Evolutionary conservation across 805 yeast genomes (phyloP), one percentile per base, ranked within the genome.

Genomic region (Cyberlindnera galapagoensis): DNA sequence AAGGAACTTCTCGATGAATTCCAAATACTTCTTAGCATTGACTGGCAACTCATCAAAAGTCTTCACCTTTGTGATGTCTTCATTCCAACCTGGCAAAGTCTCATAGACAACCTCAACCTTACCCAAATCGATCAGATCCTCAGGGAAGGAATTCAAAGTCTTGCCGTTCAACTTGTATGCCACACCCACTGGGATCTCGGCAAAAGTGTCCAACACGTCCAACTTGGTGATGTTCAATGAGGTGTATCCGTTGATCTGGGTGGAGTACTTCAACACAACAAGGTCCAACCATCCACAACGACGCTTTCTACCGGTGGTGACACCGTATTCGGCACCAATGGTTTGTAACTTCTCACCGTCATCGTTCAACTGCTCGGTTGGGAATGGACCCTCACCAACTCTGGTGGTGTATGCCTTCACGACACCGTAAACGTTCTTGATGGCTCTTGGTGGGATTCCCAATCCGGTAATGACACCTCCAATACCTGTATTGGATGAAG

Each of bases 381-480:
- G 97, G 82, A 92, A 92, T 20, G 98, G 98, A 44, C 98, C 98
- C 57, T 88, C 97, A 51, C 98, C 98, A 35, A 92, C 98, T 63
- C 98, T 79, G 22, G 98, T 92, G 28, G 98, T 92, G 65, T 92
- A 92, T 25, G 97, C 97, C 69, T 92, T 92, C 28, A 90, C 97
- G 17, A 92, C 98, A 62, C 98, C 98, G 57, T 80, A 86, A 27
- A 87, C 69, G 58, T 86, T 80, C 33, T 69, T 72, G 50, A 92
- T 80, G 42, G 77, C 64, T 44, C 69, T 73, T 47, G 98, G 98
- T n/a, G 97, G 96, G 40, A 92, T 60, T 47, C 97, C 98, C 45
- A 92, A 73, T 41, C 98, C 98, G 24, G 98, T 92, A 52, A 87
- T 68, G 31, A 92, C 97, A 64, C 98, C 98, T 48, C 98, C 98